These are phyloP conservation scores for Hymenoscyphus linearis DNA, from an alignment of 2,329 filamentous ascomycete genomes.

Conservation along the genomic window DNA sequence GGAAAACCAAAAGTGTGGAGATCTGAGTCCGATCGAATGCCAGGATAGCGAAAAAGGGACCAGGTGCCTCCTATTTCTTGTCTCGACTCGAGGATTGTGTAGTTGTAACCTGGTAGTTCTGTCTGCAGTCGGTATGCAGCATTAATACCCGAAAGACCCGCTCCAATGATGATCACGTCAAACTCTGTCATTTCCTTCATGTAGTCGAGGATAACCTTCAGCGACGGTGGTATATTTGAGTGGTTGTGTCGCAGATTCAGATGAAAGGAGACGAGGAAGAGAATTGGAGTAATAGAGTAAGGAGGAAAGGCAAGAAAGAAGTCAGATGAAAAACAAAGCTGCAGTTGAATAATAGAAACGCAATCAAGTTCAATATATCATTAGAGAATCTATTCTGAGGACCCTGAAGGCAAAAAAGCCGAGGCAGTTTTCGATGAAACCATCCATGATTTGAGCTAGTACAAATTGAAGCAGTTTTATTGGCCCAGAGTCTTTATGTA, in stretches of 20 bases:
- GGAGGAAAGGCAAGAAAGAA: no score
- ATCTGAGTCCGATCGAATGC: slow-evolving; percentile 61
- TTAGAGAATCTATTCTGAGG: no score
- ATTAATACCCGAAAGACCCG: slow-evolving; percentile 72
- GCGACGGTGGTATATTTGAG: not conserved
- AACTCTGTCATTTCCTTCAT: slow-evolving; percentile 13
- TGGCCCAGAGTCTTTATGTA: no score
- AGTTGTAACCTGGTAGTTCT: slow-evolving; percentile 48
- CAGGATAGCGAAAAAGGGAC: slow-evolving; percentile 72
- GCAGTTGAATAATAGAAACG: no score
- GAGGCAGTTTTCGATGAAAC: no score
- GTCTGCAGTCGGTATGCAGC: slow-evolving; percentile 64
- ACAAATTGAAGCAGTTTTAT: no score
- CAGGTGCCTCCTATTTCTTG: slow-evolving; percentile 68
- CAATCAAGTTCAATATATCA: no score
- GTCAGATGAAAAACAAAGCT: no score
- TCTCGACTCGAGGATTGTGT: slow-evolving; percentile 64
- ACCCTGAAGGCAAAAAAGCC: no score
- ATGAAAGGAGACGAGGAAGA: no score
- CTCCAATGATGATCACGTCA: slow-evolving; percentile 63
- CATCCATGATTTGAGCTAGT: no score
- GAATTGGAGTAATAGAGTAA: no score
- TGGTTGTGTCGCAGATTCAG: not conserved
- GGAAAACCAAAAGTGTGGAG: slow-evolving; percentile 59
- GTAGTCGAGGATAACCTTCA: not conserved